Percentiles rank a stretch among this genome's conserved stretches.
Evolutionary conservation across 2,329 filamentous ascomycete species (phyloP).

Genomic region (Tolypocladium amazonense): DNA sequence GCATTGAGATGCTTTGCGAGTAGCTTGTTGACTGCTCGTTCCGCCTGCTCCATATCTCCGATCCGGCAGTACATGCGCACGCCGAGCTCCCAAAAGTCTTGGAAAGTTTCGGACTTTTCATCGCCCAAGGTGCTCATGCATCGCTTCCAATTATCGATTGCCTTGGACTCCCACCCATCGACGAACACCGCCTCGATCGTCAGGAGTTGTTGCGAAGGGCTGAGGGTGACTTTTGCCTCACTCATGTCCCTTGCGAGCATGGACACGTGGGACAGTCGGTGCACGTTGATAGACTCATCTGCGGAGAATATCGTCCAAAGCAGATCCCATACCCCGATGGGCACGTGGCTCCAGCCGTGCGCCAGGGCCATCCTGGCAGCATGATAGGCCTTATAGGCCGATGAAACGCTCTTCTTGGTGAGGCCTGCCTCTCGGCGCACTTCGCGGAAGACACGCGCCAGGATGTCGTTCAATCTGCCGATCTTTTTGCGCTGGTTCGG

Average conservation of each 20-base stretch:
- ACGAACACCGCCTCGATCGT: constrained; percentile 60
- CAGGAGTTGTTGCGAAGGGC: constrained; percentile 48
- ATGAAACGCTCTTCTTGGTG: constrained; percentile 23
- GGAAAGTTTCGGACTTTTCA: constrained; percentile 31
- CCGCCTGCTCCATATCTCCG: constrained; percentile 49
- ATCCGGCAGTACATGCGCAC: constrained; percentile 50
- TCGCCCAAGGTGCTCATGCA: constrained; percentile 41
- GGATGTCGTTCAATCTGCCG: constrained; percentile 20
- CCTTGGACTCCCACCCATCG: constrained; percentile 47
- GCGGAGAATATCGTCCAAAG: constrained; percentile 54
- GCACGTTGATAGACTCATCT: constrained; percentile 35
- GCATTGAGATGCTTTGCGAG: constrained; percentile 38
- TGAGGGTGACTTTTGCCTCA: constrained; percentile 43
- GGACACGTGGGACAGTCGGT: constrained; percentile 51
- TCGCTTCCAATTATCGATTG: constrained; percentile 53
- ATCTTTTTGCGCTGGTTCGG: constrained; percentile 27
- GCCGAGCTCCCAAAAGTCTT: constrained; percentile 54
- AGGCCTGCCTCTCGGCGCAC: constrained; percentile 15
- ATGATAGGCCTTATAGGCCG: constrained; percentile 40
- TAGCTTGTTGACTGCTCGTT: constrained; percentile 43
- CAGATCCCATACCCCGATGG: constrained; percentile 48
- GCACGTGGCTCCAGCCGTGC: constrained; percentile 41
- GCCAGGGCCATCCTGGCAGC: constrained; percentile 32
- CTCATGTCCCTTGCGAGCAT: constrained; percentile 56
- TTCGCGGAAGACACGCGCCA: constrained; percentile 18